Evolutionary conservation across 176 grass and related monocot genomes (phyloP), one percentile per base, ranked within the genome.

Genomic region (Puya raimondii): DNA sequence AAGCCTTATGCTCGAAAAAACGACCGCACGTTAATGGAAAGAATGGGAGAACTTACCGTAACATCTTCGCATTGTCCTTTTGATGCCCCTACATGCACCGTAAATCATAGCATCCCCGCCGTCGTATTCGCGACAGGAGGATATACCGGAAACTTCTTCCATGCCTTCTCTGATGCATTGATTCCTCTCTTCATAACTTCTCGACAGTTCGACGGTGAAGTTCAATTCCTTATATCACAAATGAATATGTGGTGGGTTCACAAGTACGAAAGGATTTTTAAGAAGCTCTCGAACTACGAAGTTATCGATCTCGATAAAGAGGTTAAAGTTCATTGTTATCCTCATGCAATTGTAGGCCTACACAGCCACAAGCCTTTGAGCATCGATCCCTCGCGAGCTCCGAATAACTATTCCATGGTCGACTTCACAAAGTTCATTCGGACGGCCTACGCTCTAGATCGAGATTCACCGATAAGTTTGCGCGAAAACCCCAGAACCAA

Each of bases 141-240:
- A 3, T 49, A 1, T 12, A 67, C 65, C 2, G 65, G 29, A 67
- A 67, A 48, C 33, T 11, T 47, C 12, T 67, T n/a, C 26, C 65
- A 67, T 49, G 65, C 18, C 65, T 67, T 67, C 65, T 21, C 0
- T 20, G 65, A 67, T 20, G 16, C 11, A 17, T 15, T 47, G 22
- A 3, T 66, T 66, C 64, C 64, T 66, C 64, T 66, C 25, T 66
- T 67, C 65, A 67, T 20, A 48, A 67, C 33, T 67, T 48, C 33
- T 10, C 33, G 29, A 48, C 65, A 49, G 48, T 67, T 67, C 33
- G 48, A 18, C 9, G 42, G 16, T n/a, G 65, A 67, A 67, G 29
- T 49, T 33, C 65, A 67, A 9, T 48, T 67, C 12, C 16, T 67
- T 12, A 18, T 67, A 15, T 3, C 3, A 5, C 6, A 47, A 3